Base-by-base conservation (phyloP, 2,329 filamentous ascomycete genomes). In the Hymenoscyphus fraxineus region DNA sequence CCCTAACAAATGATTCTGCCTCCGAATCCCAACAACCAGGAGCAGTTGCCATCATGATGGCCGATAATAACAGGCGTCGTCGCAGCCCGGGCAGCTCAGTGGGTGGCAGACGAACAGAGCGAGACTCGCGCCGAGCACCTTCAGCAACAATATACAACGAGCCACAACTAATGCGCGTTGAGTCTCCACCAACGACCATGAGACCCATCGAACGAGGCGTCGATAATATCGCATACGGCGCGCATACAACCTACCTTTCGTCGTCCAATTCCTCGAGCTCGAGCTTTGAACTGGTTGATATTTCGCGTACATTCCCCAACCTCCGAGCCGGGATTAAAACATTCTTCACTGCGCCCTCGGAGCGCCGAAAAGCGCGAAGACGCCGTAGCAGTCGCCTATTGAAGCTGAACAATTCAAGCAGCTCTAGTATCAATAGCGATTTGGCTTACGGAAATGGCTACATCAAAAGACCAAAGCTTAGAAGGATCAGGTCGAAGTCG, bases 381-480 rank as follows among this genome's bases (percentile, higher is more conserved):
- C 80, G 78, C 68, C 80, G 80, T 47, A 77, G 74, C 61, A 76
- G 75, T 32, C 81, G 85, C 64, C 81, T 89, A 61, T 80, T 88
- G 54, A 83, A 81, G 64, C 82, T 86, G 70, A 80, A 78, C 62
- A 89, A 87, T 70, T 88, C 84, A 1, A 90, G 87, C 1, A 88
- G 85, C 1, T 89, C 87, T 0, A 89, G 87, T 0, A 80, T 89
- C 62, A 86, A 89, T 74, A 85, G 83, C 22, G 88, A 91, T 72
- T 77, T 91, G 66, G 88, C 88, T 10, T 91, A 90, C 73, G 88
- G 88, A 10, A 81, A 78, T 62, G 87, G 86, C 16, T 88, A 83
- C 61, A 65, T 75, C 15, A 74, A 70, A 65, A 63, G 68, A 22
- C 68, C 69, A 16, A 75, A 71, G 61, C 66, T 64, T 27, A 70